Evolutionary conservation across 1,139 yeast genomes (phyloP).

Genomic region (Candida sanyaensis): DNA sequence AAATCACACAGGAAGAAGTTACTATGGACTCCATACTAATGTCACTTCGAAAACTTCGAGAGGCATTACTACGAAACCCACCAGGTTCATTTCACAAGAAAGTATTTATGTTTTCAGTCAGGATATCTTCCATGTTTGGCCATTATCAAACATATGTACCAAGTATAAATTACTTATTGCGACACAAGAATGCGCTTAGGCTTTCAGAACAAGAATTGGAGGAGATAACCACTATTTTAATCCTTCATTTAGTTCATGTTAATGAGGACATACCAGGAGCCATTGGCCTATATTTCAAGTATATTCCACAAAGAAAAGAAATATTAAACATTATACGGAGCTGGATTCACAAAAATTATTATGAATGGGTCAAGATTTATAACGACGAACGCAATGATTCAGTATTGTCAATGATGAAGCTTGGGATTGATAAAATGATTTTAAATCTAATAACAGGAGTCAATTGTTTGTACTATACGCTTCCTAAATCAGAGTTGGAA

Average conservation of each 20-base stretch:
- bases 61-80: slow-evolving; percentile 43
- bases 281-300: slow-evolving; percentile 28
- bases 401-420: slow-evolving; percentile 39
- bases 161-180: slow-evolving; percentile 44
- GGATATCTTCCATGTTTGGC: slow-evolving; percentile 48
- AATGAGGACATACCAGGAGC: slow-evolving; percentile 39
- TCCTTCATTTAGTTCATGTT: slow-evolving; percentile 52
- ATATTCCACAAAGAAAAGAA: slow-evolving; percentile 25
- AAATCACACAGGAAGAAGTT: neutral
- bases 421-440: slow-evolving; percentile 37
- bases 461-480: slow-evolving; percentile 37
- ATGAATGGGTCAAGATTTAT: slow-evolving; percentile 41
- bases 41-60: slow-evolving; percentile 51
- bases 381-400: slow-evolving; percentile 31
- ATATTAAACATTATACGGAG: slow-evolving; percentile 28
- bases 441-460: slow-evolving; percentile 30
- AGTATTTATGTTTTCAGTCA: slow-evolving; percentile 53
- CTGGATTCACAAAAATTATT: slow-evolving; percentile 42
- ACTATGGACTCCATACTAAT: slow-evolving; percentile 29
- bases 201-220: slow-evolving; percentile 26
- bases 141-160: slow-evolving; percentile 62
- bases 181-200: slow-evolving; percentile 12
- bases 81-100: slow-evolving; percentile 43
- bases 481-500: slow-evolving; percentile 23
- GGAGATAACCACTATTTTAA: slow-evolving; percentile 43